Percentiles rank a stretch among this genome's conserved stretches.
Conservation (phyloP, 2,329 filamentous ascomycete species). For the Verticillium longisporum region DNA sequence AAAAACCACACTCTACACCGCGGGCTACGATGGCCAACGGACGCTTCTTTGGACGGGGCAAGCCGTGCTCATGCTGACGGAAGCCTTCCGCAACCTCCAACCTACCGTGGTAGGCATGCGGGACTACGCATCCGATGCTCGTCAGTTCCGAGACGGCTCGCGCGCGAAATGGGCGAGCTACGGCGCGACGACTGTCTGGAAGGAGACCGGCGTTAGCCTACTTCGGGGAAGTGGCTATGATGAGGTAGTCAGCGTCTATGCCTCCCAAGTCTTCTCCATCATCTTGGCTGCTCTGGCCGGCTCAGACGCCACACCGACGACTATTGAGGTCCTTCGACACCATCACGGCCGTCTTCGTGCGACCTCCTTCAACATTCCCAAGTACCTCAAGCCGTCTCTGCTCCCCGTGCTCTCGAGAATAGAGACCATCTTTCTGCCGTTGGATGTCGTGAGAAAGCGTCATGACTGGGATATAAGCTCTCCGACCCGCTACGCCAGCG, state of each 20-base stretch:
- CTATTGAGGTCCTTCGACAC: conserved; percentile 41
- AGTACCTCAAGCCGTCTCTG: conserved; percentile 26
- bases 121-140: conserved; percentile 45
- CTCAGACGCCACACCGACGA: conserved; percentile 26
- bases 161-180: conserved; percentile 46
- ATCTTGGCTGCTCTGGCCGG: conserved; percentile 35
- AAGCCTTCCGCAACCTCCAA: conserved; percentile 49
- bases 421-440: conserved; percentile 33
- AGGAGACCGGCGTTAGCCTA: conserved; percentile 23
- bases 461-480: background rate
- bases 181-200: conserved; percentile 32
- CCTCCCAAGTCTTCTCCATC: conserved; percentile 28
- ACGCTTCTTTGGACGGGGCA: conserved; percentile 32
- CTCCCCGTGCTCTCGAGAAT: conserved; percentile 36
- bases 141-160: conserved; percentile 38
- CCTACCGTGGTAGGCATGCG: conserved; percentile 45
- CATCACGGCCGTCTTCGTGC: conserved; percentile 24
- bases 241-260: conserved; percentile 13
- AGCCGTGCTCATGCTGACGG: conserved; percentile 45
- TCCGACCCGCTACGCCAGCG: background rate
- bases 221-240: conserved; percentile 1
- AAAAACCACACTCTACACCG: conserved; percentile 15
- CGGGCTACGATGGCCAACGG: conserved; percentile 18
- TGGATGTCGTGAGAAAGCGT: background rate
- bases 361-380: conserved; percentile 38